A percentile compares a stretch with the other conserved stretches of the same genome.
Conservation (phyloP, 108 stramenopile genomes). For the Epithemia pelagica region DNA sequence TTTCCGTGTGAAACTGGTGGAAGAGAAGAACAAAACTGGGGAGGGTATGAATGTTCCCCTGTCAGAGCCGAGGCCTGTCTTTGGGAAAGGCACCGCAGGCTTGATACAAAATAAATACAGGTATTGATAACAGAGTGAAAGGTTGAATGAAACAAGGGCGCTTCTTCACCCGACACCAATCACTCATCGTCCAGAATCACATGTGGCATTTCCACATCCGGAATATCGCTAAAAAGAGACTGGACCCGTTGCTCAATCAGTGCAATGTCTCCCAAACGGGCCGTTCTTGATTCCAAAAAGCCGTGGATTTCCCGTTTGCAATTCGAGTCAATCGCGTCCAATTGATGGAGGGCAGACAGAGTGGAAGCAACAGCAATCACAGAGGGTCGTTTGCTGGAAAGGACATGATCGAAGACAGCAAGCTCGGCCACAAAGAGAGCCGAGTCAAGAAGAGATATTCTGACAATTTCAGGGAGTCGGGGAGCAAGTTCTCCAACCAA, state of each 20-base stretch:
- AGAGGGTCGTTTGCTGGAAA: conserved; percentile 4
- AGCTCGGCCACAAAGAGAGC: conserved; percentile 30
- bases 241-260: not conserved
- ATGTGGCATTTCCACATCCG: not conserved
- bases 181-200: conserved; percentile 1
- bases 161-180: too few relatives aligned
- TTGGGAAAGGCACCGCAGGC: too few relatives aligned
- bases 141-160: too few relatives aligned
- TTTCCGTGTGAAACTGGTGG: too few relatives aligned
- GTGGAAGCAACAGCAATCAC: not conserved
- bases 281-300: not conserved
- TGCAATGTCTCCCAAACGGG: not conserved
- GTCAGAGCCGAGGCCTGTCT: too few relatives aligned
- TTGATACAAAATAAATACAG: too few relatives aligned
- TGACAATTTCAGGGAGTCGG: not conserved
- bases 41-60: too few relatives aligned
- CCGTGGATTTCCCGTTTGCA: not conserved
- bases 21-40: too few relatives aligned
- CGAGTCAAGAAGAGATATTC: conserved; percentile 13
- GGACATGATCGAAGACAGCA: conserved; percentile 27
- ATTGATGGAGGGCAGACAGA: not conserved
- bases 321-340: not conserved
- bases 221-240: not conserved
- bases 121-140: too few relatives aligned
- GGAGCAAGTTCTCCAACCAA: conserved; percentile 6